These are phyloP conservation scores for Epipyxis sp. DNA, from an alignment of 108 stramenopile genomes.

Conservation along the genomic window DNA sequence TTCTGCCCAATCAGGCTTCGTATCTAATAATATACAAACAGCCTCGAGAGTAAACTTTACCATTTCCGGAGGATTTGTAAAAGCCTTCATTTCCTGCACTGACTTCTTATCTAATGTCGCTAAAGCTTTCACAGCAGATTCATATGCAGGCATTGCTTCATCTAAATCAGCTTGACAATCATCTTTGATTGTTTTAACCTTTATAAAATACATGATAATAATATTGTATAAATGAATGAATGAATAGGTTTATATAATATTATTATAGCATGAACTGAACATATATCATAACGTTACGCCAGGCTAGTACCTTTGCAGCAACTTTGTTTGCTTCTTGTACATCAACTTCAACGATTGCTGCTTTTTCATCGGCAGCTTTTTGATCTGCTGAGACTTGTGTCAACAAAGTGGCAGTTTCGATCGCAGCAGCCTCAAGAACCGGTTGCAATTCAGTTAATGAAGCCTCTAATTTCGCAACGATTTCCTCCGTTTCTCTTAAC, in stretches of 20 bases:
- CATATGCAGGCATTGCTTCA: conserved; percentile 60
- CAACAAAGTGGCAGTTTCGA: conserved; percentile 43
- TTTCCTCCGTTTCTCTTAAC: conserved; percentile 51
- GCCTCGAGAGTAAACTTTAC: conserved; percentile 58
- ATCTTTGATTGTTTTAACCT: conserved; percentile 31
- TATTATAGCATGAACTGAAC: no score
- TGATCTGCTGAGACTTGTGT: conserved; percentile 38
- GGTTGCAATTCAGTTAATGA: conserved; percentile 52
- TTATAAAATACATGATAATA: no score
- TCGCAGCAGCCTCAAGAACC: conserved; percentile 42
- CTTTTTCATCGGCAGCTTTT: conserved; percentile 52
- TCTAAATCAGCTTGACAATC: conserved; percentile 62
- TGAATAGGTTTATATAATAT: no score
- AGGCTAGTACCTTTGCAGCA: conserved; percentile 49
- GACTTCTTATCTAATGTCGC: conserved; percentile 35
- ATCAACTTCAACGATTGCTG: conserved; percentile 51
- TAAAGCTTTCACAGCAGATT: conserved; percentile 46
- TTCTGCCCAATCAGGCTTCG: conserved; percentile 55
- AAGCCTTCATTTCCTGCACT: conserved; percentile 33
- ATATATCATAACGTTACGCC: no score
- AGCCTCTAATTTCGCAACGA: conserved; percentile 48
- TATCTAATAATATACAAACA: conserved; percentile 56
- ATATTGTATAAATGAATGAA: no score
- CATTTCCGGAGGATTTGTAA: conserved; percentile 39
- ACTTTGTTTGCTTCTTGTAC: conserved; percentile 56